Evolutionary conservation across 495 filamentous ascomycete species (phyloP).

Genomic region (Chaetomidium leptoderma): DNA sequence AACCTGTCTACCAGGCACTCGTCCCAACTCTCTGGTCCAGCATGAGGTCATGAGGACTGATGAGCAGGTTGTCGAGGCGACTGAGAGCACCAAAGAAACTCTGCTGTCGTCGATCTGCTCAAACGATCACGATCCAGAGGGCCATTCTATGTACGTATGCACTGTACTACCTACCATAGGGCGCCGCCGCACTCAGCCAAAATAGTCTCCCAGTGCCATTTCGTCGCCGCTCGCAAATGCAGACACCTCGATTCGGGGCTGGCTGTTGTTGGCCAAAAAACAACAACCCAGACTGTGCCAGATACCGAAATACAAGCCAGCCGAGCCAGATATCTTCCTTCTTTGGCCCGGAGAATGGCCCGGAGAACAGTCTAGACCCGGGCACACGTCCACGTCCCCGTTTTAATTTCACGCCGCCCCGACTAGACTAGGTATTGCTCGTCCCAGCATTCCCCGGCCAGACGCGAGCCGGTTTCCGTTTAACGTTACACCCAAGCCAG

Average conservation of each 20-base stretch:
- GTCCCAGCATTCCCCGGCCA: conserved; percentile 6
- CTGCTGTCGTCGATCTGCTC: neutral
- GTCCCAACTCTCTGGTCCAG: too few relatives aligned
- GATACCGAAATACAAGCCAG: neutral
- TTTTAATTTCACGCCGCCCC: conserved; percentile 11
- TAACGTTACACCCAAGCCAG: neutral
- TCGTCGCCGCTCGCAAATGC: neutral
- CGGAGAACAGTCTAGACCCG: conserved; percentile 8
- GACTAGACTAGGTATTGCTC: neutral
- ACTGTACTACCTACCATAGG: too few relatives aligned
- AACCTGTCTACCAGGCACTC: too few relatives aligned
- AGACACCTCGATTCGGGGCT: neutral
- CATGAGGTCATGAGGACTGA: too few relatives aligned
- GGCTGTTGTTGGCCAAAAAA: conserved; percentile 2
- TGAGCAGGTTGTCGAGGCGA: neutral
- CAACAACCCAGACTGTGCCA: neutral
- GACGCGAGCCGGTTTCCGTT: conserved; percentile 7
- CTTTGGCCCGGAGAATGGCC: neutral
- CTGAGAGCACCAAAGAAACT: neutral
- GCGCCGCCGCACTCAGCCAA: too few relatives aligned
- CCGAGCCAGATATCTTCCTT: neutral
- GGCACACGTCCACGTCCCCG: neutral
- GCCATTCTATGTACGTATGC: neutral
- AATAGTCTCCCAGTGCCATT: too few relatives aligned
- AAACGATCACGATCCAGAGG: conserved; percentile 1